Conservation (phyloP, 306 rosid genomes). For the Pachyrhizus erosus region DNA sequence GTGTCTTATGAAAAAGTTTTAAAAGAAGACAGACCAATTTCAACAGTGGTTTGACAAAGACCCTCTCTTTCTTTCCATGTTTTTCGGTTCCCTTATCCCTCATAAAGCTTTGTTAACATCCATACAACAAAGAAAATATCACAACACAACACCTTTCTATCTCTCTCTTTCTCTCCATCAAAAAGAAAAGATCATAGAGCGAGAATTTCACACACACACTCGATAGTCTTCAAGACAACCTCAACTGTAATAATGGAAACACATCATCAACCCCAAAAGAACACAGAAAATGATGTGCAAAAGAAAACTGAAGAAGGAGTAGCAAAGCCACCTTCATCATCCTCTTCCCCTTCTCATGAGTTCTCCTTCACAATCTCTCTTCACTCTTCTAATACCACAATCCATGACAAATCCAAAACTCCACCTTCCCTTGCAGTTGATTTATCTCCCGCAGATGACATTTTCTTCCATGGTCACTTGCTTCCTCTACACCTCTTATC, state of each 20-base stretch:
- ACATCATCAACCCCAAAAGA: conserved; percentile 49
- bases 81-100: conserved; percentile 62
- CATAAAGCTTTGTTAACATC: conserved; percentile 45
- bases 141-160: conserved; percentile 32
- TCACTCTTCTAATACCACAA: conserved; percentile 61
- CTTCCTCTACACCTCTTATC: conserved; percentile 92
- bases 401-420: conserved; percentile 52
- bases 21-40: conserved; percentile 53
- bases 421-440: conserved; percentile 71
- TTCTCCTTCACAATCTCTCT: conserved; percentile 94
- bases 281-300: conserved; percentile 49
- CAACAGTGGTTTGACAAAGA: conserved; percentile 54
- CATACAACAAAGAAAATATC: conserved; percentile 54
- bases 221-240: conserved; percentile 43
- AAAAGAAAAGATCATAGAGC: conserved; percentile 29
- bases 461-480: conserved; percentile 97
- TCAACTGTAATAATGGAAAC: conserved; percentile 64
- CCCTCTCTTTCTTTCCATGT: conserved; percentile 51
- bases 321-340: conserved; percentile 47
- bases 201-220: conserved; percentile 41
- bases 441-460: conserved; percentile 95
- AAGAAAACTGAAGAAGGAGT: conserved; percentile 39
- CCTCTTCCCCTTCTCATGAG: conserved; percentile 92
- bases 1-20: conserved; percentile 36
- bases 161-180: conserved; percentile 34